Evolutionary conservation across 495 filamentous ascomycete species (phyloP).

Genomic region (Hypoxylon fragiforme): DNA sequence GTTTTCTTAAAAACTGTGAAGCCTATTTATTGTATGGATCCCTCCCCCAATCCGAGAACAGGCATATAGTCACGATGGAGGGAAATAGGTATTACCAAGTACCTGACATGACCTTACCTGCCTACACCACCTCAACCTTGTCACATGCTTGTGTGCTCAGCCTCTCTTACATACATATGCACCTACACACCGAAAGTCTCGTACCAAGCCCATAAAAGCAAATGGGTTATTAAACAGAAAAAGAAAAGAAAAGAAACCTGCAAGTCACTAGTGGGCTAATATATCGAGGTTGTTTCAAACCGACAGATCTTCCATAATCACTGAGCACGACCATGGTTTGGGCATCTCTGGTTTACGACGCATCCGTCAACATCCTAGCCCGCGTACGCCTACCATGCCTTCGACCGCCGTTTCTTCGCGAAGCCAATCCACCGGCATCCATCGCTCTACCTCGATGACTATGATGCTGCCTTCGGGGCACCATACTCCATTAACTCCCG

Average conservation of each 20-base stretch:
- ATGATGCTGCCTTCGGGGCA: constrained; percentile 48
- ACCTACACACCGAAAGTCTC: constrained; percentile 1
- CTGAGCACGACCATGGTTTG: constrained; percentile 61
- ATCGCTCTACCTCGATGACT: constrained; percentile 66
- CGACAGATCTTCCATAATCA: constrained; percentile 55
- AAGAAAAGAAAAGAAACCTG: constrained; percentile 11
- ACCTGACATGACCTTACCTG: neutral
- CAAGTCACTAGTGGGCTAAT: constrained; percentile 5
- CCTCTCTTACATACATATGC: constrained; percentile 19
- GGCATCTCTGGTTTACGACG: constrained; percentile 80
- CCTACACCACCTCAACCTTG: constrained; percentile 14
- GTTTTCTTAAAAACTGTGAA: constrained; percentile 44
- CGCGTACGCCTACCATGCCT: constrained; percentile 66
- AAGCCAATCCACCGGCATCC: constrained; percentile 61
- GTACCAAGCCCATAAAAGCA: neutral
- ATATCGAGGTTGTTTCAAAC: constrained; percentile 20
- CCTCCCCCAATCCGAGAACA: constrained; percentile 11
- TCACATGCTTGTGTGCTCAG: constrained; percentile 26
- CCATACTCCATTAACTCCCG: constrained; percentile 54
- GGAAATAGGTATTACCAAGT: too few species aligned
- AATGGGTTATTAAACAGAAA: constrained; percentile 2
- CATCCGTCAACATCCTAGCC: constrained; percentile 77
- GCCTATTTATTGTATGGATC: constrained; percentile 22
- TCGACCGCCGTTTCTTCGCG: constrained; percentile 59
- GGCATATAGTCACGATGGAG: constrained; percentile 10